Conservation (phyloP, 257 asterid genomes). For the Solanum ossicruentum region DNA sequence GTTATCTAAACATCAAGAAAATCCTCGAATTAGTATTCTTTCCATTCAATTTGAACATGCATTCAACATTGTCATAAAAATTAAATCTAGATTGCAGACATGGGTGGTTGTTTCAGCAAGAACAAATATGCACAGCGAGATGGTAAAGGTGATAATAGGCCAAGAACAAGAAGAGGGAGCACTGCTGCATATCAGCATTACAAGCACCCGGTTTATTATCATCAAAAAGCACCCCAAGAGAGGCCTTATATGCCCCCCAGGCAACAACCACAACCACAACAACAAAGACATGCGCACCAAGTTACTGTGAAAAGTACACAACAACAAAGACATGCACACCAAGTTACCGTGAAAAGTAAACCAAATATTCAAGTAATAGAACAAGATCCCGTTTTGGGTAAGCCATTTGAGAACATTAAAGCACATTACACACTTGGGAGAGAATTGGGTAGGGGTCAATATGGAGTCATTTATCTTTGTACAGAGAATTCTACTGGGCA, state of each 20-base stretch:
- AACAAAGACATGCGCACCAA: not conserved
- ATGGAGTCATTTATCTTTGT: slow-evolving; percentile 61
- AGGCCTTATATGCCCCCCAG: slow-evolving; percentile 11
- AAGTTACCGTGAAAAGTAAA: slow-evolving; percentile 12
- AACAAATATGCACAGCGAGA: slow-evolving; percentile 14
- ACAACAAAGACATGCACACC: not conserved
- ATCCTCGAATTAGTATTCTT: not conserved
- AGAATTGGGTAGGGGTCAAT: slow-evolving; percentile 77
- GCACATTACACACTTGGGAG: slow-evolving; percentile 38
- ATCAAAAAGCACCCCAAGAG: slow-evolving; percentile 27
- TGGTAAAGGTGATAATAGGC: slow-evolving; percentile 23
- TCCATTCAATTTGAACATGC: not conserved
- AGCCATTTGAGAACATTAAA: slow-evolving; percentile 55
- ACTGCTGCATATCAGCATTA: not conserved
- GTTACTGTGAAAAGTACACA: slow-evolving; percentile 14
- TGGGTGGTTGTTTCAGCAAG: slow-evolving; percentile 70
- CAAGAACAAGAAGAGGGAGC: slow-evolving; percentile 9
- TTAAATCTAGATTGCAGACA: not conserved
- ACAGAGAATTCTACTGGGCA: slow-evolving; percentile 42
- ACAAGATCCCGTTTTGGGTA: slow-evolving; percentile 41
- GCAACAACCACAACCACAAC: not conserved
- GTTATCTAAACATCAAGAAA: not conserved
- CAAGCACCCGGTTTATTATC: slow-evolving; percentile 2
- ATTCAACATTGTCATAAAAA: not conserved
- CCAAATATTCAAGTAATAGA: slow-evolving; percentile 23